These are phyloP conservation scores for Rhexocercosporidium sp. DNA, from an alignment of 2,329 filamentous ascomycete genomes.

Conservation along the genomic window DNA sequence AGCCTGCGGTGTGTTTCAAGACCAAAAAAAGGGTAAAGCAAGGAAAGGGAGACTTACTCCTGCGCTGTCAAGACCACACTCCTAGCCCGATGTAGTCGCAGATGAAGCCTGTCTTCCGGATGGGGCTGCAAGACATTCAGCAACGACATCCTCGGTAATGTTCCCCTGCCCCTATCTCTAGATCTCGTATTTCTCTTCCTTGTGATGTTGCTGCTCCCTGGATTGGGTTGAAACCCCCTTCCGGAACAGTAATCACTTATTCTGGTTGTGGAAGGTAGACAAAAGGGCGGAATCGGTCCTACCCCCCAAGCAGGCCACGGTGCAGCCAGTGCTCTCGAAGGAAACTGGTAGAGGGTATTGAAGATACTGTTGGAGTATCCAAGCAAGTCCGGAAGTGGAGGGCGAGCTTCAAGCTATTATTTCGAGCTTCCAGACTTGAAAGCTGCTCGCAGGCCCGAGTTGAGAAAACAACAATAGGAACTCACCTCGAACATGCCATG, in stretches of 20 bases:
- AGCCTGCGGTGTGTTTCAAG: background rate
- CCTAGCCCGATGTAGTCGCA: conserved; percentile 82
- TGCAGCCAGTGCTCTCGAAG: background rate
- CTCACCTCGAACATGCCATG: conserved; percentile 37
- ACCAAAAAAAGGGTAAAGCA: conserved; percentile 6
- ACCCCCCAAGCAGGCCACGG: background rate
- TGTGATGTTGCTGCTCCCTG: background rate
- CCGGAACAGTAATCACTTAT: background rate
- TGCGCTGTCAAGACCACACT: conserved; percentile 80
- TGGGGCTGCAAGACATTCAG: conserved; percentile 55
- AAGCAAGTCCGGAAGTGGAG: conserved; percentile 2
- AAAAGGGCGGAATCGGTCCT: background rate
- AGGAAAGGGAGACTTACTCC: conserved; percentile 52
- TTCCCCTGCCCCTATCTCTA: background rate
- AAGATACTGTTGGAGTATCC: background rate
- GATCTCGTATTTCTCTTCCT: background rate
- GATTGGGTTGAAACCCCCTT: background rate
- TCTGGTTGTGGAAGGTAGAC: background rate
- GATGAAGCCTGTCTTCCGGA: conserved; percentile 74
- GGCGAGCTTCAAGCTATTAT: background rate
- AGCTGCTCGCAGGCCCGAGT: background rate
- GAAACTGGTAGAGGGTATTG: conserved; percentile 4
- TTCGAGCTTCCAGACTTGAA: background rate
- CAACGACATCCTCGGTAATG: conserved; percentile 5
- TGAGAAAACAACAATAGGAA: conserved; percentile 1